phyloP scores from a whole-genome alignment of 2,329 filamentous ascomycete species.

The Penicillium sp. region DNA sequence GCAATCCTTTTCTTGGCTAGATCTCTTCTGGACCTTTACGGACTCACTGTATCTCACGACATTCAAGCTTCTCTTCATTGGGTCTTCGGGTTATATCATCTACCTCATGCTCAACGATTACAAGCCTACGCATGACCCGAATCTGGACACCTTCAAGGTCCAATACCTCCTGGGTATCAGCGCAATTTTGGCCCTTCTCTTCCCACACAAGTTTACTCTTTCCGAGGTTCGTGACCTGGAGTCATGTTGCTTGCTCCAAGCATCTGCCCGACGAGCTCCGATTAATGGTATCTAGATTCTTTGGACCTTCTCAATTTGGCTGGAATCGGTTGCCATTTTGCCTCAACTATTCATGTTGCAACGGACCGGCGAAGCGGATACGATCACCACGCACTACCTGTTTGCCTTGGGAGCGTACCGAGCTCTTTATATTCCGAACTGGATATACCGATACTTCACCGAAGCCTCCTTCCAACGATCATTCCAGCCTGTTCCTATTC shows the following conservation, averaged over 20 bases:
- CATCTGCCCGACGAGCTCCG: constrained; percentile 14
- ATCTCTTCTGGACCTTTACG: constrained; percentile 84
- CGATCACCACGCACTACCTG: constrained; percentile 98
- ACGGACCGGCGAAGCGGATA: constrained; percentile 95
- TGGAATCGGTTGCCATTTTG: constrained; percentile 94
- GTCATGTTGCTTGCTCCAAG: not conserved
- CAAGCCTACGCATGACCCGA: constrained; percentile 96
- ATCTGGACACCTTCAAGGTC: constrained; percentile 95
- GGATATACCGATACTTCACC: constrained; percentile 86
- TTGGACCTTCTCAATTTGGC: constrained; percentile 98
- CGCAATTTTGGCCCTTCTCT: constrained; percentile 75
- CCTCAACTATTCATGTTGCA: constrained; percentile 98
- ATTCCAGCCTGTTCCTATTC: constrained; percentile 83
- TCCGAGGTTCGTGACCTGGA: constrained; percentile 58
- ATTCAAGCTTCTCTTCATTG: constrained; percentile 96
- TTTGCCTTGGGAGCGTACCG: constrained; percentile 91
- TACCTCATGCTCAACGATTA: constrained; percentile 98
- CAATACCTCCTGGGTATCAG: constrained; percentile 89
- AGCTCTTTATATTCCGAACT: constrained; percentile 97
- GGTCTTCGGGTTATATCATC: constrained; percentile 87
- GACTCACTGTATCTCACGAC: constrained; percentile 86
- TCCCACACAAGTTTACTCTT: constrained; percentile 81
- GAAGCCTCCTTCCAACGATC: constrained; percentile 80
- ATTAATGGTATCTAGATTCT: constrained; percentile 65
- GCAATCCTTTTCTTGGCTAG: constrained; percentile 37